Evolutionary conservation across 1,284 basidiomycete species (phyloP).

Genomic region (Lignosus rhinocerotis): DNA sequence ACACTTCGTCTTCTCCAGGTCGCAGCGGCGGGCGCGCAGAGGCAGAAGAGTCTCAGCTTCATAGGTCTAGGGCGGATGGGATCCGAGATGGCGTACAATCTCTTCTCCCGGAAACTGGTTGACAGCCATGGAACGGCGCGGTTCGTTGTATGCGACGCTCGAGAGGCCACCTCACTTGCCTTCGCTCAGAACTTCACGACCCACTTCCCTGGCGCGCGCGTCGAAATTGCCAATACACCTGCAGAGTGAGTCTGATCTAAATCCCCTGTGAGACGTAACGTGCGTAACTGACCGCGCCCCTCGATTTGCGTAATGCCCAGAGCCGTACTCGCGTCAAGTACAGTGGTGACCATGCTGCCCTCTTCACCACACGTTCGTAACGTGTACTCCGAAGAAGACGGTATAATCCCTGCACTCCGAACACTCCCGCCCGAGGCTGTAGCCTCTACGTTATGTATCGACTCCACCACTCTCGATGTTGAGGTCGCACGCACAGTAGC

Average conservation of each 20-base stretch:
- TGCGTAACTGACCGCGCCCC: constrained; percentile 8
- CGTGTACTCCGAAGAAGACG: constrained; percentile 63
- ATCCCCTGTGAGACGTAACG: neutral
- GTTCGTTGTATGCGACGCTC: constrained; percentile 79
- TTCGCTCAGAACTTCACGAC: constrained; percentile 58
- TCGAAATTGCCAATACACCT: constrained; percentile 61
- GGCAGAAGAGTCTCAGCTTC: constrained; percentile 65
- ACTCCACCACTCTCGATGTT: constrained; percentile 88
- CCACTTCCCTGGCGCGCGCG: constrained; percentile 56
- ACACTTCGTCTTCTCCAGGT: constrained; percentile 27
- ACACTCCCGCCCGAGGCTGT: constrained; percentile 43
- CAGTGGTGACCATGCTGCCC: constrained; percentile 84
- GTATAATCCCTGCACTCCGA: constrained; percentile 60
- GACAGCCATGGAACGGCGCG: constrained; percentile 43
- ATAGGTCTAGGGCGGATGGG: constrained; percentile 86
- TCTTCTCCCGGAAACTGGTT: constrained; percentile 68
- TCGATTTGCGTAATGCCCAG: constrained; percentile 35
- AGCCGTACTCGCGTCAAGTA: constrained; percentile 61
- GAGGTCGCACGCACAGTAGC: constrained; percentile 69
- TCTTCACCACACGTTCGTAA: constrained; percentile 79
- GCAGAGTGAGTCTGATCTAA: constrained; percentile 57
- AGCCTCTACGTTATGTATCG: constrained; percentile 69
- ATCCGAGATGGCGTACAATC: constrained; percentile 80
- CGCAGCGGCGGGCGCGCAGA: constrained; percentile 29
- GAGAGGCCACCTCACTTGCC: constrained; percentile 55